Conservation (phyloP, 768 basidiomycete genomes). For the Termitomyces sp. region DNA sequence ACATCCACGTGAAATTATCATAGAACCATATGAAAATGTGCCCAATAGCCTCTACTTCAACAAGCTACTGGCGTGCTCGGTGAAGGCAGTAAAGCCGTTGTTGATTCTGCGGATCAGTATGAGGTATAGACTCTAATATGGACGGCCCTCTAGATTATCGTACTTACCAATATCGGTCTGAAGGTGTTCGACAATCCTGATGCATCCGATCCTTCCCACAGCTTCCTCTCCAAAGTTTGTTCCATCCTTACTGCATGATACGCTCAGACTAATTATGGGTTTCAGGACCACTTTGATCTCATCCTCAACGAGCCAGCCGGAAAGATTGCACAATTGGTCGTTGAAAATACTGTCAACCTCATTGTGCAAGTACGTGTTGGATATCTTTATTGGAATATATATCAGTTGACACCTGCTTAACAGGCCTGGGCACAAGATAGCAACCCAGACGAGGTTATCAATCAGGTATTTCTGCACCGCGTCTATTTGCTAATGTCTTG, state of each 20-base stretch:
- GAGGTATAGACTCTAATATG: conserved; percentile 27
- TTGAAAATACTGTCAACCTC: conserved; percentile 52
- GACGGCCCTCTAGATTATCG: not conserved
- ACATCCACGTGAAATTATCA: not conserved
- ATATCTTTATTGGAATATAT: not conserved
- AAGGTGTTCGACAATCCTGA: conserved; percentile 62
- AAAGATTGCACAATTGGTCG: conserved; percentile 63
- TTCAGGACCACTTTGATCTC: conserved; percentile 63
- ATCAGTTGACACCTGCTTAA: not conserved
- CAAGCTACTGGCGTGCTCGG: conserved; percentile 51
- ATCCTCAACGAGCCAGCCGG: conserved; percentile 74
- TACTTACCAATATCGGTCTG: not conserved
- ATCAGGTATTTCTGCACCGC: conserved; percentile 26
- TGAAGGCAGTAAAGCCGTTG: conserved; percentile 62
- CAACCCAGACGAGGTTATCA: conserved; percentile 38
- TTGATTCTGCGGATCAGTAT: conserved; percentile 65
- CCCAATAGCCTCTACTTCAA: conserved; percentile 48
- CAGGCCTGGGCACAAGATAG: conserved; percentile 45
- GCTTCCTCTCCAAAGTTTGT: conserved; percentile 58
- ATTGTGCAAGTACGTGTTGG: conserved; percentile 41
- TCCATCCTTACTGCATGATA: not conserved
- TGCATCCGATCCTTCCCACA: conserved; percentile 65
- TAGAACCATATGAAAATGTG: conserved; percentile 3
- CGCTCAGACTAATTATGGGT: not conserved
- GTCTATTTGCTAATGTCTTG: not conserved